These are phyloP conservation scores for Gaeumannomyces sp. DNA, from an alignment of 2,329 filamentous ascomycete genomes.

Conservation along the genomic window DNA sequence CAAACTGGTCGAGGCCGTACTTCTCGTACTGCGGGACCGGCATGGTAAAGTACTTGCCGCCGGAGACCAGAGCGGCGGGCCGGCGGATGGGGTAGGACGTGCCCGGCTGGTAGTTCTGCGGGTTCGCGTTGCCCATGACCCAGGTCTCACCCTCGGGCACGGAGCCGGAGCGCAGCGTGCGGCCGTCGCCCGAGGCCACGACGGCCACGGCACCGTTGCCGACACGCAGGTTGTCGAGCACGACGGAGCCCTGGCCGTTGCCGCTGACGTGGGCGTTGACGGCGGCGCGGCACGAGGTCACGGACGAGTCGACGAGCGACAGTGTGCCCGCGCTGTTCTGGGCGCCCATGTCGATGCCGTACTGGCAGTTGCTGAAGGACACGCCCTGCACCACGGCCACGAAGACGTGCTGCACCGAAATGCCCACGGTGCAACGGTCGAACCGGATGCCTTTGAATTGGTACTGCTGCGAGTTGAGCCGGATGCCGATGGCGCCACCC, in stretches of 20 bases:
- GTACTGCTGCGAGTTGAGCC: conserved; percentile 10
- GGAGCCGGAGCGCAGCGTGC: conserved; percentile 16
- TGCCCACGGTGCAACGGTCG: conserved; percentile 22
- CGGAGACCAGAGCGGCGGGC: conserved; percentile 23
- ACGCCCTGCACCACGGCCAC: conserved; percentile 24
- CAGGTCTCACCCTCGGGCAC: conserved; percentile 20
- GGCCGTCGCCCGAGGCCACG: conserved; percentile 15
- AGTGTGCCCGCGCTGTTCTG: background rate
- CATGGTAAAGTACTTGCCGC: conserved; percentile 33
- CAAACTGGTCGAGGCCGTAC: conserved; percentile 32
- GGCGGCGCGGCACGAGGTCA: background rate
- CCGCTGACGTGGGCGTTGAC: conserved; percentile 2
- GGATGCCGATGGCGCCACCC: conserved; percentile 8
- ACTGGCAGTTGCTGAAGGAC: conserved; percentile 23
- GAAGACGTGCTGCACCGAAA: conserved; percentile 21
- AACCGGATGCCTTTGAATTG: conserved; percentile 8
- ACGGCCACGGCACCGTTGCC: conserved; percentile 16
- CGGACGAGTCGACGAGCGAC: conserved; percentile 7
- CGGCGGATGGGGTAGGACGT: conserved; percentile 24
- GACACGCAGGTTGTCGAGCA: conserved; percentile 6
- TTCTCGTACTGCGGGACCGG: conserved; percentile 35
- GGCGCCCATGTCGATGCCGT: conserved; percentile 23
- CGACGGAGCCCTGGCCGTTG: conserved; percentile 7
- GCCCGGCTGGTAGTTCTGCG: conserved; percentile 2
- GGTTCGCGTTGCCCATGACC: conserved; percentile 16